Evolutionary conservation across 2,329 filamentous ascomycete species (phyloP).

Genomic region (Chalara sp.): DNA sequence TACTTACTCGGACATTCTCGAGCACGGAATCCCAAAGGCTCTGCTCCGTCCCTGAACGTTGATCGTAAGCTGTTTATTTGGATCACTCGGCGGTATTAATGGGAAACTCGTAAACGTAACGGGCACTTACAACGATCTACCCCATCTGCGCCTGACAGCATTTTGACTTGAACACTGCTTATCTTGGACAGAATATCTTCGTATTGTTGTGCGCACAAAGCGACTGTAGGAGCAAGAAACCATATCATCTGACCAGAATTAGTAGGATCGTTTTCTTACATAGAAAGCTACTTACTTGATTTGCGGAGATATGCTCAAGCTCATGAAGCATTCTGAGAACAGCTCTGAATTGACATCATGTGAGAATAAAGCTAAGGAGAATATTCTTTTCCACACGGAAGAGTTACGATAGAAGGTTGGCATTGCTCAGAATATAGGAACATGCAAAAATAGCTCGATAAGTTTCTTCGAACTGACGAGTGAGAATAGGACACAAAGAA

Average conservation of each 20-base stretch:
- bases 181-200: slow-evolving; percentile 54
- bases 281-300: slow-evolving; percentile 8
- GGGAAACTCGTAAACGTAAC: background rate
- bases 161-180: slow-evolving; percentile 41
- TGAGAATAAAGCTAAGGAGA: background rate
- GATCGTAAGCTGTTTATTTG: slow-evolving; percentile 31
- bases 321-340: slow-evolving; percentile 21
- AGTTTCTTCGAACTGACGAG: too few relatives aligned
- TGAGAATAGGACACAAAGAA: too few relatives aligned
- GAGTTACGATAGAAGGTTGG: too few relatives aligned
- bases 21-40: slow-evolving; percentile 53
- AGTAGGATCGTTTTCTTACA: background rate
- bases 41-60: slow-evolving; percentile 39
- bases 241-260: slow-evolving; percentile 47
- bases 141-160: slow-evolving; percentile 50
- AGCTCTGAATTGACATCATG: slow-evolving; percentile 8
- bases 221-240: slow-evolving; percentile 67
- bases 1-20: slow-evolving; percentile 35
- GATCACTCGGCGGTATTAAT: background rate
- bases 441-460: too few relatives aligned
- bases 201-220: slow-evolving; percentile 61
- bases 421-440: too few relatives aligned
- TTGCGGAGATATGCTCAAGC: slow-evolving; percentile 13
- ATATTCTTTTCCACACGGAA: background rate
- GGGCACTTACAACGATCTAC: slow-evolving; percentile 44